These are phyloP conservation scores for Maudiozyma humilis DNA, from an alignment of 1,139 yeast species.

Conservation along the genomic window DNA sequence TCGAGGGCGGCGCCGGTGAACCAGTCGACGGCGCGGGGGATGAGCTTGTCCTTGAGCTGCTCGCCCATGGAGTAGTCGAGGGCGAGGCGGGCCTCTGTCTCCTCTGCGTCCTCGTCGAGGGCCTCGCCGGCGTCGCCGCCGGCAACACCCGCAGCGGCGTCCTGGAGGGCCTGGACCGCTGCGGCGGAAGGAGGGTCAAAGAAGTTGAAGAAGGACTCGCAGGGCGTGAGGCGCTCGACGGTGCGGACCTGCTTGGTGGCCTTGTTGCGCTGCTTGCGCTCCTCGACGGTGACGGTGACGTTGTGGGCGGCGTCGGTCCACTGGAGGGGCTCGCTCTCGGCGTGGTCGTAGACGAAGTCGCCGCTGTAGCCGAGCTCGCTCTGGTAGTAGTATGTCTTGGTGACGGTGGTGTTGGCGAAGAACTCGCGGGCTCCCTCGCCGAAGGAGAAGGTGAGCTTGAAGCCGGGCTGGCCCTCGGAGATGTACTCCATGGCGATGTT, in stretches of 20 bases:
- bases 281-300: constrained; percentile 80
- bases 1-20: constrained; percentile 82
- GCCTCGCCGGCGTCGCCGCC: constrained; percentile 5
- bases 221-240: constrained; percentile 86
- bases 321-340: constrained; percentile 79
- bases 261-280: constrained; percentile 96
- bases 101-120: constrained; percentile 10
- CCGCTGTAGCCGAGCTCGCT: constrained; percentile 92
- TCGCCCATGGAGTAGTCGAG: constrained; percentile 94
- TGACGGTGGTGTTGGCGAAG: constrained; percentile 62
- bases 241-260: constrained; percentile 96
- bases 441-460: constrained; percentile 77
- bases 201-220: constrained; percentile 89
- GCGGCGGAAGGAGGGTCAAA: constrained; percentile 81
- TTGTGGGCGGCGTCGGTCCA: constrained; percentile 79
- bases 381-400: constrained; percentile 88
- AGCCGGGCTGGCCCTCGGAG: constrained; percentile 68
- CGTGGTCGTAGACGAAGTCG: constrained; percentile 93
- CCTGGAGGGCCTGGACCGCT: not conserved
- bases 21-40: constrained; percentile 38
- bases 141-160: constrained; percentile 9
- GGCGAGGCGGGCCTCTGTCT: constrained; percentile 77
- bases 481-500: constrained; percentile 79
- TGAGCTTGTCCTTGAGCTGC: constrained; percentile 87
- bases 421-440: constrained; percentile 52